Base-by-base conservation (phyloP, 345 rosid species). In the Sonneratia alba region DNA sequence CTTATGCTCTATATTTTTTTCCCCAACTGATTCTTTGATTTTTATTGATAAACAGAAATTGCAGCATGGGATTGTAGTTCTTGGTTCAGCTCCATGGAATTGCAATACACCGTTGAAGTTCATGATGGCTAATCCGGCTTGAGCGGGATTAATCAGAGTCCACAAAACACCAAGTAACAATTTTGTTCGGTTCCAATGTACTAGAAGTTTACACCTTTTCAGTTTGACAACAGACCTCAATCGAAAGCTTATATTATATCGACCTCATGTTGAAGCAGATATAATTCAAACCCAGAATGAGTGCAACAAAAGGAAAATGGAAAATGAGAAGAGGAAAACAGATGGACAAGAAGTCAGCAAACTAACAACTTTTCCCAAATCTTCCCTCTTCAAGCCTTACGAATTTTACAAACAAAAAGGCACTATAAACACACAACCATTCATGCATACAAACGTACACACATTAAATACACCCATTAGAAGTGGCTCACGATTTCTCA, bases 401-500 rank as follows among this genome's bases (percentile, higher is more conserved):
- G 13, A 68, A 40, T 22, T 34, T 24, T n/a, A 27, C 24, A 4
- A 7, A 49, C 56, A 49, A 10, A 40, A 40, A 4, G 45, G 3
- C 45, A 42, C 45, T 42, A 42, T 42, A 42, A 42, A 42, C 66
- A 62, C 38, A 62, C 13, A 27, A 42, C 45, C 45, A 1, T 42
- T 62, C 66, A 62, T 27, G 14, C 7, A 69, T 45, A 71, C 24
- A 71, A 57, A n/a, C 43, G 24, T 45, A 71, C 40, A 14, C 13
- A n/a, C 42, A 71, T 40, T 34, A 13, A 83, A 59, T n/a, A 74
- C 70, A 36, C 74, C 36, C 85, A 82, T 83, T 70, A 76, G 49
- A 62, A 69, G 67, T 24, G 69, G 71, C 32, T 36, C 61, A 74
- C 10, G 75, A 57, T 24, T 75, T 68, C 72, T 94, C 84, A 91